Conservation (phyloP, 352 stramenopile genomes). For the Proteromonas lacertae region DNA sequence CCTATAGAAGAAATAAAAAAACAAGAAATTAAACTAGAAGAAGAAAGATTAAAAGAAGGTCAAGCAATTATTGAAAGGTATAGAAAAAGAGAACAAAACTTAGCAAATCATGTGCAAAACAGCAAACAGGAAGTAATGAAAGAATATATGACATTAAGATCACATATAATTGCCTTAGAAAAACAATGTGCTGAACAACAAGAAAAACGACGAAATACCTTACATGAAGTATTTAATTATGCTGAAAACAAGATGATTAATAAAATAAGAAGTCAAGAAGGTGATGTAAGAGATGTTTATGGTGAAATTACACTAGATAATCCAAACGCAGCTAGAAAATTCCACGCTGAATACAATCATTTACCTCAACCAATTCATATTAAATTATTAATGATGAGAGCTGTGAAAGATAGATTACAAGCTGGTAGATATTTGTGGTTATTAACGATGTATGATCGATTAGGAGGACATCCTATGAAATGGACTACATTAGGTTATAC, state of each 20-base stretch:
- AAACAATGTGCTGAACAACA: neutral
- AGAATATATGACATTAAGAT: neutral
- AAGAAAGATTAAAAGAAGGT: slow-evolving; percentile 52
- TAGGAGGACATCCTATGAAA: slow-evolving; percentile 28
- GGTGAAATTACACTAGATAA: slow-evolving; percentile 15
- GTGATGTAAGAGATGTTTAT: slow-evolving; percentile 20
- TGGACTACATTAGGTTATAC: slow-evolving; percentile 16
- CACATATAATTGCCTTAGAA: neutral
- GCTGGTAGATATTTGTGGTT: slow-evolving; percentile 32
- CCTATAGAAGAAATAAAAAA: slow-evolving; percentile 45
- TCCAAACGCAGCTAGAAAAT: slow-evolving; percentile 4
- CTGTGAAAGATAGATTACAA: slow-evolving; percentile 36
- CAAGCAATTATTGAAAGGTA: slow-evolving; percentile 23
- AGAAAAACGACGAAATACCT: slow-evolving; percentile 16
- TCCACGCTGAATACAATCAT: neutral
- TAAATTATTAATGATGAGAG: slow-evolving; percentile 18
- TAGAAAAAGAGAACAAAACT: slow-evolving; percentile 6
- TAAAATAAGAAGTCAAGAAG: slow-evolving; percentile 21
- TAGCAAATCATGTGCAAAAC: slow-evolving; percentile 6
- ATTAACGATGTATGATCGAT: slow-evolving; percentile 31
- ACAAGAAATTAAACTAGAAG: slow-evolving; percentile 46
- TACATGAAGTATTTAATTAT: slow-evolving; percentile 16
- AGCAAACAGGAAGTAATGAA: slow-evolving; percentile 2
- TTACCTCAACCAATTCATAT: slow-evolving; percentile 1
- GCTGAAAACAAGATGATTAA: slow-evolving; percentile 21